Evolutionary conservation across 23 red algal genomes (phyloP).

Genomic region (Gracilaria domingensis): DNA sequence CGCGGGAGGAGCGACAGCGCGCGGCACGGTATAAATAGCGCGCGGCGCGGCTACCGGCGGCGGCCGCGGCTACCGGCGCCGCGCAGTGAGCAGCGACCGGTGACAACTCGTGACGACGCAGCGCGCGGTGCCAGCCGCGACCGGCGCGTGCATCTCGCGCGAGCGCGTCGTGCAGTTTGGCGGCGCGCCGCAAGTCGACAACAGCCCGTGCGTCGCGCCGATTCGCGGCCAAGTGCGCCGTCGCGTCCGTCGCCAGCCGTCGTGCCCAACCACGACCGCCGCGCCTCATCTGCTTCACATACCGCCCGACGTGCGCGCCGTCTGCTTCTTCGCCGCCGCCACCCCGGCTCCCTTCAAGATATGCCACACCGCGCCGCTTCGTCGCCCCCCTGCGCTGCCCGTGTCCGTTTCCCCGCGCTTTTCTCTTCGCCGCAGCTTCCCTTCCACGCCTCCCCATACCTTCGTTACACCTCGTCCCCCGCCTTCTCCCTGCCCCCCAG

Average conservation of each 20-base stretch:
- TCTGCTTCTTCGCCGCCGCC: neutral
- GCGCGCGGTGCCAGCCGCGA: slow-evolving; percentile 26
- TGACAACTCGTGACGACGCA: neutral
- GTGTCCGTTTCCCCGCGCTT: neutral
- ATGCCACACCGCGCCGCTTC: slow-evolving; percentile 8
- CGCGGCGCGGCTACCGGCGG: neutral
- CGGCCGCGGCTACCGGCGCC: neutral
- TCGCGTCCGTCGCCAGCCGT: neutral
- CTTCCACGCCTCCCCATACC: neutral
- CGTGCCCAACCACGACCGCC: too few relatives aligned
- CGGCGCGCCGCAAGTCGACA: neutral
- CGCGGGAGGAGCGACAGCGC: neutral
- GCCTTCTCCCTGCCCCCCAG: too few relatives aligned
- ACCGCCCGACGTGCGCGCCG: too few relatives aligned
- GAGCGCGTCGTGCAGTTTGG: neutral
- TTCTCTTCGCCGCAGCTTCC: neutral
- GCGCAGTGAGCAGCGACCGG: neutral
- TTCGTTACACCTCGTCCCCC: too few relatives aligned
- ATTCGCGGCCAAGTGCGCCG: neutral
- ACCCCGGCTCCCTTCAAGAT: neutral
- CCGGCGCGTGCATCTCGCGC: slow-evolving; percentile 22
- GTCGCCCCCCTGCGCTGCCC: neutral
- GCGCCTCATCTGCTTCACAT: neutral
- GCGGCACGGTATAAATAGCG: neutral
- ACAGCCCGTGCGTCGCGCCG: neutral